Conservation (phyloP, 2,329 filamentous ascomycete genomes). For the Colletotrichum cereale region DNA sequence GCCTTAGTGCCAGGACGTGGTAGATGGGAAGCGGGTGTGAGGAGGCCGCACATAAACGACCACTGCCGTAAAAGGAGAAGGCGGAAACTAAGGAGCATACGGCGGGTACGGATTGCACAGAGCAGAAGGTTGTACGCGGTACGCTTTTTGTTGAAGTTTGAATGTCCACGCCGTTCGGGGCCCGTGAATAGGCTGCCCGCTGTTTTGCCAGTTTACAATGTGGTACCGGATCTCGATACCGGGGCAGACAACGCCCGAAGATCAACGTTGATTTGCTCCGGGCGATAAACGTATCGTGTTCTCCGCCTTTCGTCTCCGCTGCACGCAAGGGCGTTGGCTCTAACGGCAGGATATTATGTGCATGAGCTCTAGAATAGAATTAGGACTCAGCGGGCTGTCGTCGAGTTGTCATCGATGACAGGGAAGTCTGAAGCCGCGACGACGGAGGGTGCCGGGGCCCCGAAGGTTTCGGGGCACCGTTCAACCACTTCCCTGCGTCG, state of each 20-base stretch:
- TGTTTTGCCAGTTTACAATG: conserved; percentile 9
- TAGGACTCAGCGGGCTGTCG: neutral
- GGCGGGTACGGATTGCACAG: too few species aligned
- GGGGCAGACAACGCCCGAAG: neutral
- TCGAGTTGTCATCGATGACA: conserved; percentile 16
- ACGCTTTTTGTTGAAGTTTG: neutral
- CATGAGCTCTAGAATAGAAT: neutral
- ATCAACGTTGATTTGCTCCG: conserved; percentile 24
- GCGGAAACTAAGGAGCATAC: too few species aligned
- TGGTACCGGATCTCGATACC: conserved; percentile 32
- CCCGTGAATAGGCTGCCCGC: conserved; percentile 13
- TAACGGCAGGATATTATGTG: neutral
- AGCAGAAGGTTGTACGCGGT: neutral
- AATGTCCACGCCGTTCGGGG: conserved; percentile 1
- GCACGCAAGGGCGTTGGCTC: conserved; percentile 19
- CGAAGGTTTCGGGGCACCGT: conserved; percentile 1
- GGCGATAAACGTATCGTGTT: conserved; percentile 20
- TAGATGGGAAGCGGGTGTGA: neutral
- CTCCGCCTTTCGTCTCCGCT: conserved; percentile 29
- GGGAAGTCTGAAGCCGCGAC: conserved; percentile 3
- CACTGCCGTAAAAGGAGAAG: neutral
- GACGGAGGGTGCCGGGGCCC: conserved; percentile 10
- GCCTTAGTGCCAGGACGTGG: neutral
- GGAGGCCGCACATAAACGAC: conserved; percentile 1
- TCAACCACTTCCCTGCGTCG: conserved; percentile 21